Conservation (phyloP, 768 basidiomycete genomes). For the Macrolepiota fuliginosa region DNA sequence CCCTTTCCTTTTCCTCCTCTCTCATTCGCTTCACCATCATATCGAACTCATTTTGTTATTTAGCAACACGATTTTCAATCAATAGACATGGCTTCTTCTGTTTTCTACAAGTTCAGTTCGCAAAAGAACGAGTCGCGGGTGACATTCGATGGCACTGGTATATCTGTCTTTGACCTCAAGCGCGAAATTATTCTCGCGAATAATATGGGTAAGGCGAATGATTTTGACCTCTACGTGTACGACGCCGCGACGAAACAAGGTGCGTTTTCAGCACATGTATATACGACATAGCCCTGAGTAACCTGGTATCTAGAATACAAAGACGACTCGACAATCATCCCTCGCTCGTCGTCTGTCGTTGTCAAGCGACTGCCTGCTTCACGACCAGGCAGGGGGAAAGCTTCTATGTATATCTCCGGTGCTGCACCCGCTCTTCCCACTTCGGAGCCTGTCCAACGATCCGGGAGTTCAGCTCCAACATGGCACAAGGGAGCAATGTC, state of each 20-base stretch:
- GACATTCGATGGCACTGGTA: conserved; percentile 97
- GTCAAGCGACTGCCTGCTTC: conserved; percentile 86
- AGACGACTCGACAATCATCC: conserved; percentile 89
- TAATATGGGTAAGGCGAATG: conserved; percentile 93
- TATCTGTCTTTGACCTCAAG: conserved; percentile 99
- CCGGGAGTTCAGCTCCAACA: conserved; percentile 33
- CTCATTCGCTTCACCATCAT: neutral
- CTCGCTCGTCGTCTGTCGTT: conserved; percentile 91
- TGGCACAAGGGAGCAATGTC: conserved; percentile 82
- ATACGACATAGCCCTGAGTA: neutral
- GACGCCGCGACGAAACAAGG: conserved; percentile 90
- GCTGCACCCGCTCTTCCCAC: conserved; percentile 39
- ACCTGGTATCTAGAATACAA: conserved; percentile 65
- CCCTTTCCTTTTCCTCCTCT: neutral
- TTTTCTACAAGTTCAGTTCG: conserved; percentile 98
- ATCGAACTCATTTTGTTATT: conserved; percentile 8
- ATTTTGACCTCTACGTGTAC: conserved; percentile 91
- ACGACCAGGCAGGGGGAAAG: conserved; percentile 81
- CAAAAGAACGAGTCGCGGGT: conserved; percentile 93
- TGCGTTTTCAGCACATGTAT: conserved; percentile 31
- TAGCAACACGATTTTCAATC: conserved; percentile 23
- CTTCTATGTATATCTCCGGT: conserved; percentile 69
- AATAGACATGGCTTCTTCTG: conserved; percentile 77
- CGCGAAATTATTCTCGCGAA: conserved; percentile 97
- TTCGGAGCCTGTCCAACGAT: conserved; percentile 44